Conservation (phyloP, 2,329 filamentous ascomycete species). For the Botrytis paeoniae region DNA sequence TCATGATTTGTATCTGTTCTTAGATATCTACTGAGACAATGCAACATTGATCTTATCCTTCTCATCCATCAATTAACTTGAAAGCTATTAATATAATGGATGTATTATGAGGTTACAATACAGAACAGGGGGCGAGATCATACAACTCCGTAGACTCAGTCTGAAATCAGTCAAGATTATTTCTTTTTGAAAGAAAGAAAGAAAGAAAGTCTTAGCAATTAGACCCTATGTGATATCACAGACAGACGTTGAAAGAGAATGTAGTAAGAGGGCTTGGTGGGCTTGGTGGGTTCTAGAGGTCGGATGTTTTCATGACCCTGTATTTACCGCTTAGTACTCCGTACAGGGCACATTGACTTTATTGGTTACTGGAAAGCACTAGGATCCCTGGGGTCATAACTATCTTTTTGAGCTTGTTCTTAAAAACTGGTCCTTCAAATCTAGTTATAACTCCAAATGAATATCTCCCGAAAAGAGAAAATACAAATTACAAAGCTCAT, state of each 20-base stretch:
- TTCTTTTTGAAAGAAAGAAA: background rate
- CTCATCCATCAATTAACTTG: background rate
- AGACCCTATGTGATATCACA: background rate
- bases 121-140: background rate
- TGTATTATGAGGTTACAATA: background rate
- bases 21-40: background rate
- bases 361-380: background rate
- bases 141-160: constrained; percentile 3
- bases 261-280: background rate
- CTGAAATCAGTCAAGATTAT: background rate
- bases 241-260: constrained; percentile 11
- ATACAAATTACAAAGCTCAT: background rate
- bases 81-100: background rate
- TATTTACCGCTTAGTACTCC: background rate
- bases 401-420: constrained; percentile 6
- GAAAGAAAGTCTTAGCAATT: background rate
- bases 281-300: background rate
- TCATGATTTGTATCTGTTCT: background rate
- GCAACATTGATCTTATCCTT: constrained; percentile 3
- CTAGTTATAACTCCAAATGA: constrained; percentile 8
- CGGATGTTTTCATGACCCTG: background rate
- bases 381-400: background rate
- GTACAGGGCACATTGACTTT: background rate
- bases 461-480: background rate
- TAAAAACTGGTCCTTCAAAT: background rate